phyloP scores from a whole-genome alignment of 352 stramenopile genomes.

The Phytophthora constricta region DNA sequence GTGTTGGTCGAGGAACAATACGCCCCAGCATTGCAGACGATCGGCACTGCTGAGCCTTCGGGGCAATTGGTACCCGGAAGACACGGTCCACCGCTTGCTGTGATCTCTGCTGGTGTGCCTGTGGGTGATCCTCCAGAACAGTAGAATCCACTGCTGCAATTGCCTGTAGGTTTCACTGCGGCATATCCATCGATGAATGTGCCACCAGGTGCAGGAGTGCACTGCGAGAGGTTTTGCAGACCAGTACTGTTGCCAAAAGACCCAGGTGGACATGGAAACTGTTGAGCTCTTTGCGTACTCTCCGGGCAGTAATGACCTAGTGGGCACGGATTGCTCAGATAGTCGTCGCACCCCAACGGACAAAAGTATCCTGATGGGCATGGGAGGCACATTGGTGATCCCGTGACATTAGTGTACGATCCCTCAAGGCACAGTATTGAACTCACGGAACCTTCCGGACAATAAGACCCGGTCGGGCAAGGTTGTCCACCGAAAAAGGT shows the following conservation, averaged over 20 bases:
- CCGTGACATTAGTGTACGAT: slow-evolving; percentile 41
- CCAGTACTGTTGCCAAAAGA: slow-evolving; percentile 73
- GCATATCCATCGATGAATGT: slow-evolving; percentile 68
- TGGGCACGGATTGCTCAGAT: slow-evolving; percentile 65
- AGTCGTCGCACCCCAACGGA: slow-evolving; percentile 46
- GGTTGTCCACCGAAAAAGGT: slow-evolving; percentile 37
- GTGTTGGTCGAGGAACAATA: slow-evolving; percentile 87
- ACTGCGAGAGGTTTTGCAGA: slow-evolving; percentile 56
- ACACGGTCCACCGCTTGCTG: slow-evolving; percentile 70
- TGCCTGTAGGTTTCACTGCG: slow-evolving; percentile 49
- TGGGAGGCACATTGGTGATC: slow-evolving; percentile 35
- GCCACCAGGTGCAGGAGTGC: slow-evolving; percentile 67
- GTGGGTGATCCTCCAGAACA: slow-evolving; percentile 71
- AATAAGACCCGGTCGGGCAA: slow-evolving; percentile 65
- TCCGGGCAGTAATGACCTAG: slow-evolving; percentile 85
- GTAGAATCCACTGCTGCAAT: slow-evolving; percentile 87
- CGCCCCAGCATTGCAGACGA: slow-evolving; percentile 77
- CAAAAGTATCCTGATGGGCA: slow-evolving; percentile 60
- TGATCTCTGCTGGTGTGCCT: slow-evolving; percentile 49
- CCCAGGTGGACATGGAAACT: slow-evolving; percentile 81
- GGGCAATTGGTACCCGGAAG: slow-evolving; percentile 89
- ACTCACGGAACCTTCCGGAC: slow-evolving; percentile 41
- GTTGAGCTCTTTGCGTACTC: slow-evolving; percentile 50
- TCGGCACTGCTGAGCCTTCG: slow-evolving; percentile 81
- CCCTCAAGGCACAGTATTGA: slow-evolving; percentile 51